Percentiles rank a stretch among this genome's conserved stretches.
phyloP scores from a whole-genome alignment of 2,329 filamentous ascomycete genomes.

The Fusarium mundagurra region DNA sequence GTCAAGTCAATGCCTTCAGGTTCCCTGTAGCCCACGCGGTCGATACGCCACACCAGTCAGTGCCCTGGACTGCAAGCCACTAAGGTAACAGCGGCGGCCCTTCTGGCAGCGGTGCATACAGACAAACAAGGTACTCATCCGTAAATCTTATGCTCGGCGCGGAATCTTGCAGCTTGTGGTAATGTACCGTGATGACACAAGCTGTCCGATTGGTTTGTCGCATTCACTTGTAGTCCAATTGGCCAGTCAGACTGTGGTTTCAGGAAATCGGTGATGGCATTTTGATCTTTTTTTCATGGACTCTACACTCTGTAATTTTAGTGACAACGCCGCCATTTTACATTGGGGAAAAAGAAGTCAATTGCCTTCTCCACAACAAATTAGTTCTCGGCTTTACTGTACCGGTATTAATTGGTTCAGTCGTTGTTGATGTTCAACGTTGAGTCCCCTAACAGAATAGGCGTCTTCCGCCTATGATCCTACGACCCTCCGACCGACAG shows the following conservation, averaged over 20 bases:
- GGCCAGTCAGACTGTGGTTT: slow-evolving; percentile 5
- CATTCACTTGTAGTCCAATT: slow-evolving; percentile 13
- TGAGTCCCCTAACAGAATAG: background rate
- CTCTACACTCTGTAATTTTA: slow-evolving; percentile 2
- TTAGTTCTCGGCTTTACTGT: slow-evolving; percentile 13
- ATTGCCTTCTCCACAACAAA: background rate
- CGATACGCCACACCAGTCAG: slow-evolving; percentile 26
- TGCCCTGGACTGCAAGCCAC: slow-evolving; percentile 7
- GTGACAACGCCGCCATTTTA: slow-evolving; percentile 10
- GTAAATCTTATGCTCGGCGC: slow-evolving; percentile 1
- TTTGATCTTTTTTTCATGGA: background rate
- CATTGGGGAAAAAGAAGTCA: background rate
- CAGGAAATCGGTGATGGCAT: background rate
- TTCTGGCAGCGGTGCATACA: slow-evolving; percentile 6
- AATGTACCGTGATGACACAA: slow-evolving; percentile 4
- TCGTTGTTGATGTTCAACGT: background rate
- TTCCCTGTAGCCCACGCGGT: slow-evolving; percentile 37
- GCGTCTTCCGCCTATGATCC: background rate
- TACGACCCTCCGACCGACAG: slow-evolving; percentile 28
- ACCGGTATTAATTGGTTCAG: slow-evolving; percentile 3
- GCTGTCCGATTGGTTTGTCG: slow-evolving; percentile 1
- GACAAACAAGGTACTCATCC: slow-evolving; percentile 3
- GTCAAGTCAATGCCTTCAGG: slow-evolving; percentile 4
- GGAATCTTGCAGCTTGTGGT: slow-evolving; percentile 6
- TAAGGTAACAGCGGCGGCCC: no score